Percentiles rank a stretch among this genome's conserved stretches.
phyloP scores from a whole-genome alignment of 2,329 filamentous ascomycete species.

The Alternaria ethzedia region DNA sequence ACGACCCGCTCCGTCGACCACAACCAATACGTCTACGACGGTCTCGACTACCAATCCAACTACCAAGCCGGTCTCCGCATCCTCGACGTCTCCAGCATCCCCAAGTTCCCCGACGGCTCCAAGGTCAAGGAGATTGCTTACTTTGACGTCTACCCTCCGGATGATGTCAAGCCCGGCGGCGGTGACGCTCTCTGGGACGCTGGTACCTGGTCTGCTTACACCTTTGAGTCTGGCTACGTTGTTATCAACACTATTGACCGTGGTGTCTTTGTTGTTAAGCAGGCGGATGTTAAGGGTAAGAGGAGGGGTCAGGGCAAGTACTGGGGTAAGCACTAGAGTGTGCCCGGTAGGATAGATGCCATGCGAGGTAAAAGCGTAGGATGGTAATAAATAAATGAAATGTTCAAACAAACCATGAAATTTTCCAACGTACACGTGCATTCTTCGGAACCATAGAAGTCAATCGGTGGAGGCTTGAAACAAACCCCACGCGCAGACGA shows the following conservation, averaged over 20 bases:
- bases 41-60: conserved; percentile 52
- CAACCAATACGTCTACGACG: conserved; percentile 55
- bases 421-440: no score
- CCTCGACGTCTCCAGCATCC: conserved; percentile 51
- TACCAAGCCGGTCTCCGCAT: conserved; percentile 54
- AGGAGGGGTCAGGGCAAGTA: conserved; percentile 37
- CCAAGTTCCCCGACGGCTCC: conserved; percentile 44
- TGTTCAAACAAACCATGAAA: neutral
- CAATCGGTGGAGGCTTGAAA: no score
- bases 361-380: neutral
- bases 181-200: conserved; percentile 50
- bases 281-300: conserved; percentile 21
- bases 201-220: conserved; percentile 52
- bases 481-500: no score
- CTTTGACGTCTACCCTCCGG: conserved; percentile 52
- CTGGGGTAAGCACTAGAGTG: conserved; percentile 20
- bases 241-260: conserved; percentile 59
- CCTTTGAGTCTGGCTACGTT: conserved; percentile 52
- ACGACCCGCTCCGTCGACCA: conserved; percentile 50
- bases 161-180: conserved; percentile 43
- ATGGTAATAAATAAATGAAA: neutral
- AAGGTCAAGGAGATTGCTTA: conserved; percentile 52
- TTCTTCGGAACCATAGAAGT: no score
- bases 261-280: conserved; percentile 46
- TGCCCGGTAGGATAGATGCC: neutral